Conservation (phyloP, 768 basidiomycete species). For the Serpula lacrymans region DNA sequence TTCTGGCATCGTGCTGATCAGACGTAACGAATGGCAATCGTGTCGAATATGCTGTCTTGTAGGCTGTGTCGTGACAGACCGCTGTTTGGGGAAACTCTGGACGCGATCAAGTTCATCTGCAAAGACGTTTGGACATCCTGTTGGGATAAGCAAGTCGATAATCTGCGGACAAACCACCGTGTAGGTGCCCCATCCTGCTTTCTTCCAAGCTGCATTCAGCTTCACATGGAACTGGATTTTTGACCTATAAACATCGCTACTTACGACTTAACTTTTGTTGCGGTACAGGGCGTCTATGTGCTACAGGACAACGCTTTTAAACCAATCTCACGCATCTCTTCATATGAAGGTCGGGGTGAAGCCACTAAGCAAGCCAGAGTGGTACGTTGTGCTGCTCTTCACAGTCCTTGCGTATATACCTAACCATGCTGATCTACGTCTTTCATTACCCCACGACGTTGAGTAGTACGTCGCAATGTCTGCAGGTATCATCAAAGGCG, state of each 20-base stretch:
- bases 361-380: slow-evolving; percentile 68
- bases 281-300: slow-evolving; percentile 82
- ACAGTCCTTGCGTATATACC: neutral
- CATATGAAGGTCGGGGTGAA: slow-evolving; percentile 73
- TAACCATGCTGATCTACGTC: neutral
- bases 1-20: too few relatives aligned
- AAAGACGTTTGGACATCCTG: slow-evolving; percentile 93
- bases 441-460: neutral
- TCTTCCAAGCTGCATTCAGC: neutral
- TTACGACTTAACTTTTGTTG: neutral
- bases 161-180: slow-evolving; percentile 90
- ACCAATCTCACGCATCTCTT: slow-evolving; percentile 77
- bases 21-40: too few relatives aligned
- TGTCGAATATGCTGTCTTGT: slow-evolving; percentile 4
- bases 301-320: slow-evolving; percentile 91
- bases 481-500: slow-evolving; percentile 80
- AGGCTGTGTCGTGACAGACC: slow-evolving; percentile 76
- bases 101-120: slow-evolving; percentile 92
- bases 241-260: neutral
- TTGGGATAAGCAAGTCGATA: slow-evolving; percentile 96
- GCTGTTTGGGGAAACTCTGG: slow-evolving; percentile 79
- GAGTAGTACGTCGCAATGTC: slow-evolving; percentile 85
- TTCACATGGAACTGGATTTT: neutral
- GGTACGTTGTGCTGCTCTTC: slow-evolving; percentile 38
- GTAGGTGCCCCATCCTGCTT: slow-evolving; percentile 39